A percentile compares a stretch with the other conserved stretches of the same genome.
phyloP scores from a whole-genome alignment of 1,139 yeast genomes.

The Torulaspora pretoriensis region DNA sequence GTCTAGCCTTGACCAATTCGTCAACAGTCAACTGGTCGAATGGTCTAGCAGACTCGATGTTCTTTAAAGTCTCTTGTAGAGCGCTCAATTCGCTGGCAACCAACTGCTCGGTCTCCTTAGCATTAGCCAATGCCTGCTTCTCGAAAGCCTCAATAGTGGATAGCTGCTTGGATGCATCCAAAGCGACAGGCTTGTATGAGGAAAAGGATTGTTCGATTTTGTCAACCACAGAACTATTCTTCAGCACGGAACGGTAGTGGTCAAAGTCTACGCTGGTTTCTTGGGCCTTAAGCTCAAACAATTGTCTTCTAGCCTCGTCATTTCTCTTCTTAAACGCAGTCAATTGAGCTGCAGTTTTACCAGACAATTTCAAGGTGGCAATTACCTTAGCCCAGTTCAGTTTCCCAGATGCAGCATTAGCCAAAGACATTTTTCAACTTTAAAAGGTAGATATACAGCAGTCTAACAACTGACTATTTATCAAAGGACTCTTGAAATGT shows the following conservation, averaged over 20 bases:
- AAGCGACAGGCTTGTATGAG: constrained; percentile 74
- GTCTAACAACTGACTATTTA: not conserved
- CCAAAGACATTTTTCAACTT: constrained; percentile 30
- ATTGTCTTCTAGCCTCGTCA: constrained; percentile 90
- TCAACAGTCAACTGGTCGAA: constrained; percentile 95
- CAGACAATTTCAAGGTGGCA: constrained; percentile 86
- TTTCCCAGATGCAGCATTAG: constrained; percentile 73
- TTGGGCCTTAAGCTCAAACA: constrained; percentile 65
- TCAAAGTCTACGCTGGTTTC: constrained; percentile 75
- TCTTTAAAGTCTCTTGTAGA: constrained; percentile 80
- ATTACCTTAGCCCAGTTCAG: constrained; percentile 93
- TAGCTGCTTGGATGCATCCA: constrained; percentile 84
- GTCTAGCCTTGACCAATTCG: constrained; percentile 91
- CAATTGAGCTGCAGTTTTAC: constrained; percentile 82
- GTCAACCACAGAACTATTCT: constrained; percentile 74
- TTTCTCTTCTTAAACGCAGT: constrained; percentile 96
- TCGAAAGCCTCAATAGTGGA: constrained; percentile 92
- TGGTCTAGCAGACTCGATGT: constrained; percentile 96
- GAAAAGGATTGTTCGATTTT: constrained; percentile 76
- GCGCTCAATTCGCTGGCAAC: constrained; percentile 83
- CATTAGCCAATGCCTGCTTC: constrained; percentile 93
- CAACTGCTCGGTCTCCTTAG: constrained; percentile 85
- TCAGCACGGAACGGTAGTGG: constrained; percentile 72
- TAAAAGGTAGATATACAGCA: not conserved
- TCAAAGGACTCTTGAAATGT: not conserved